Evolutionary conservation across 2,329 filamentous ascomycete genomes (phyloP), one percentile per base, ranked within the genome.

Genomic region (Trichoderma harzianum): DNA sequence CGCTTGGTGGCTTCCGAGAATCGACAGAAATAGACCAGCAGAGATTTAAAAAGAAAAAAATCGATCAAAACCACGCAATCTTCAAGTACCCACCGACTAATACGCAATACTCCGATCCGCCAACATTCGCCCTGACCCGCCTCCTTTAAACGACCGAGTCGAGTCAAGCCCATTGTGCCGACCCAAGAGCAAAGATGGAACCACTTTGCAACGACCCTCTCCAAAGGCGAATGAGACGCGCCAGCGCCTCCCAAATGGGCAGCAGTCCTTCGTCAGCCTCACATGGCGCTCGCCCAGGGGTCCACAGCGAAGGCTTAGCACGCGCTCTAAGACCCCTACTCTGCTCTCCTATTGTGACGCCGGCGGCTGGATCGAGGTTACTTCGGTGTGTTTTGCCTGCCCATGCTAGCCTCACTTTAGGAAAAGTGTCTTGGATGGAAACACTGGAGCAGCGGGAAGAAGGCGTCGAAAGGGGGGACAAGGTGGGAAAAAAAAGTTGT

Each of bases 241-340:
- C 58, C 60, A 70, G 24, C 61, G 58, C 68, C 68, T 64, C 68
- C 68, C 43, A 57, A 70, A 70, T 63, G 58, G 68, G 68, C 30
- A 70, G 18, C 21, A 51, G 68, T 64, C 60, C 47, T 64, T 47
- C 47, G 47, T 64, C 39, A 70, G 68, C 68, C 60, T 70, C 60
- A 70, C 43, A 57, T 57, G 47, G 58, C 60, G 47, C 47, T 39
- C 60, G 16, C 12, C 18, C 39, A n/a, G 47, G 47, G 32, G 32
- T n/a, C 43, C 57, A 61, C 36, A 2, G 26, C 36, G 14, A 30
- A 62, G 21, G 26, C 57, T 62, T 69, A 61, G 66, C 39, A 34
- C 28, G 8, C n/a, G 16, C 26, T n/a, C 36, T 4, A 57, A 67
- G 18, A 3, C 21, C 30, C 64, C 47, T 43, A 7, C 47, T 24